phyloP scores from a whole-genome alignment of 208 protist genomes.

The Vickermania spadyakhi region DNA sequence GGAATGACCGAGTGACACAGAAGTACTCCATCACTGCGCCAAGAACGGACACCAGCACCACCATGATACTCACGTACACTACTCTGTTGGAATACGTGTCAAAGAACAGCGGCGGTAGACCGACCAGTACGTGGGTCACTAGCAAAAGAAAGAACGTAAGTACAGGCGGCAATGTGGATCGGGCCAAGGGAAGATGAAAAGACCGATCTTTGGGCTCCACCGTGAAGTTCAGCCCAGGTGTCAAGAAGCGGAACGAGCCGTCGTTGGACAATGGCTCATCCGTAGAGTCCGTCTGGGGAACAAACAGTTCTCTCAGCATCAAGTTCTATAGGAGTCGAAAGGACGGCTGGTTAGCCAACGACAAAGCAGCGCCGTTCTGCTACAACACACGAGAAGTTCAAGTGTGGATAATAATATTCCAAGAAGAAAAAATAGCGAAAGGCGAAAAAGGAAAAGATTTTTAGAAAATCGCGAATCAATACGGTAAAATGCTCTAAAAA shows the following conservation, averaged over 20 bases:
- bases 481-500: no score
- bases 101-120: conserved; percentile 38
- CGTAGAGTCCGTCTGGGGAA: not conserved
- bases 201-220: conserved; percentile 5
- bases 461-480: no score
- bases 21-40: conserved; percentile 35
- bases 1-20: conserved; percentile 8
- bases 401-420: no score
- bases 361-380: no score
- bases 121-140: conserved; percentile 24
- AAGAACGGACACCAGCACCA: conserved; percentile 29
- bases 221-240: not conserved
- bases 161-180: conserved; percentile 12
- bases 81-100: conserved; percentile 3
- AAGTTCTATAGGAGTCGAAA: no score
- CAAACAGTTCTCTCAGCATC: not conserved
- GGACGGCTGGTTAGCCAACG: no score
- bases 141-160: conserved; percentile 19
- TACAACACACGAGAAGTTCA: no score
- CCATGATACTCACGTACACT: conserved; percentile 40
- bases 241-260: not conserved
- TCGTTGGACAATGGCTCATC: not conserved
- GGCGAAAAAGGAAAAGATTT: no score
- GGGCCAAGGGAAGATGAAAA: conserved; percentile 3
- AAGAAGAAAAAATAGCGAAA: no score